phyloP scores from a whole-genome alignment of 2,329 filamentous ascomycete genomes.

The Colletotrichum sidae region DNA sequence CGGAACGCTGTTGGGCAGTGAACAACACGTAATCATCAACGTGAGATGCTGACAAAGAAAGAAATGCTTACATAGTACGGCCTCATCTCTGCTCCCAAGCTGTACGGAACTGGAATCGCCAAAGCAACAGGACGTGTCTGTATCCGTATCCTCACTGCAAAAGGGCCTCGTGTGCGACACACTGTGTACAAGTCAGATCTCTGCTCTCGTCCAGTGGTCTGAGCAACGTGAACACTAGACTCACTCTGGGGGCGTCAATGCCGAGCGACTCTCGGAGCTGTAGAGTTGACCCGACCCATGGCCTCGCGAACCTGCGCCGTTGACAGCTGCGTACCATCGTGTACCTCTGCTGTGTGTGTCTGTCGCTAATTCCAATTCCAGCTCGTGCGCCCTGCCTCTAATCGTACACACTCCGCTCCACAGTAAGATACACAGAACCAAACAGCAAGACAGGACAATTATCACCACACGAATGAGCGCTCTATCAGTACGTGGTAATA shows the following conservation, averaged over 20 bases:
- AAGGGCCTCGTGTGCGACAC: neutral
- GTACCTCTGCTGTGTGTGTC: constrained; percentile 8
- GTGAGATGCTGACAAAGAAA: no score
- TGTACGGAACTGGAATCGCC: neutral
- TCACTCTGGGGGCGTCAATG: constrained; percentile 4
- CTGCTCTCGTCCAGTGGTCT: constrained; percentile 1
- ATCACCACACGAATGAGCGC: constrained; percentile 10
- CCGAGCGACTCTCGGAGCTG: neutral
- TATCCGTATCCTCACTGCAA: no score
- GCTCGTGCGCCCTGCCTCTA: constrained; percentile 3
- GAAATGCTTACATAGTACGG: no score
- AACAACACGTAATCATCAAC: no score
- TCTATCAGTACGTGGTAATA: neutral
- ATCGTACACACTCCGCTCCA: neutral
- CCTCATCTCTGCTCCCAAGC: no score
- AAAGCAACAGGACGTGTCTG: no score
- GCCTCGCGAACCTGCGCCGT: constrained; percentile 19
- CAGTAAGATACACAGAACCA: constrained; percentile 22
- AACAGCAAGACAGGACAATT: constrained; percentile 6
- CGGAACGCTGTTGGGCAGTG: no score
- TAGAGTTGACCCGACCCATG: constrained; percentile 3
- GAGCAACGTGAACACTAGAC: constrained; percentile 7
- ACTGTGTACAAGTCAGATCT: constrained; percentile 24
- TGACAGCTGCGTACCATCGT: constrained; percentile 15
- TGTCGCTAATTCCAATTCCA: neutral